These are phyloP conservation scores for Saccharum spontaneum DNA, from an alignment of 176 grass and related monocot genomes.

Conservation along the genomic window DNA sequence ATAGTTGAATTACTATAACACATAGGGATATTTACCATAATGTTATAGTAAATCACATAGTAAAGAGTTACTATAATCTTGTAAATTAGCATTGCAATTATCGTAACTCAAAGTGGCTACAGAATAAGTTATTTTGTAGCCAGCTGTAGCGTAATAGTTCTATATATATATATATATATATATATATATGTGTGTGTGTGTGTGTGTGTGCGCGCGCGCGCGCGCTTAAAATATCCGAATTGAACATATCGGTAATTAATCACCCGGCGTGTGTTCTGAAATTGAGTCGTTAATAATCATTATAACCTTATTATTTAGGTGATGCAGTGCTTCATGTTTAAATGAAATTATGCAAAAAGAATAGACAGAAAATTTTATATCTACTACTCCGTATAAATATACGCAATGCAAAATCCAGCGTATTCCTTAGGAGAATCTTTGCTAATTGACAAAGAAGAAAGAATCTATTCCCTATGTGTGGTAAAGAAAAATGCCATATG, in stretches of 20 bases:
- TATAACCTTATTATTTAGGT: neutral
- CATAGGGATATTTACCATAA: no score
- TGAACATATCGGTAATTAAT: neutral
- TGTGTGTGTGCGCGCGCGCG: no score
- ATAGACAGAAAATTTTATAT: neutral
- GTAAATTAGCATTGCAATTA: no score
- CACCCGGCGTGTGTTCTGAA: neutral
- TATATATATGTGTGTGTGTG: no score
- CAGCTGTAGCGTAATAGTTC: no score
- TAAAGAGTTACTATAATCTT: no score
- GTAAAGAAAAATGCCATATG: constrained; percentile 45
- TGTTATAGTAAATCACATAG: no score
- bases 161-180: no score
- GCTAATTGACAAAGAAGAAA: constrained; percentile 73
- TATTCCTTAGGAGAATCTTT: constrained; percentile 51
- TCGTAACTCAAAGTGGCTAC: no score
- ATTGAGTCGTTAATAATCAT: neutral
- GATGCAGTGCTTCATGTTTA: neutral
- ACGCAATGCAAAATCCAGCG: neutral
- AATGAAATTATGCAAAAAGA: neutral
- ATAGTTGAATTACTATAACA: no score
- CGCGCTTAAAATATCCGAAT: neutral
- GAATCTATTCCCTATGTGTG: constrained; percentile 72
- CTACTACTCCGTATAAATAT: neutral
- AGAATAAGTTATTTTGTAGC: no score